Evolutionary conservation across 768 basidiomycete species (phyloP), one percentile per base, ranked within the genome.

Genomic region (Tephrocybe rancida): DNA sequence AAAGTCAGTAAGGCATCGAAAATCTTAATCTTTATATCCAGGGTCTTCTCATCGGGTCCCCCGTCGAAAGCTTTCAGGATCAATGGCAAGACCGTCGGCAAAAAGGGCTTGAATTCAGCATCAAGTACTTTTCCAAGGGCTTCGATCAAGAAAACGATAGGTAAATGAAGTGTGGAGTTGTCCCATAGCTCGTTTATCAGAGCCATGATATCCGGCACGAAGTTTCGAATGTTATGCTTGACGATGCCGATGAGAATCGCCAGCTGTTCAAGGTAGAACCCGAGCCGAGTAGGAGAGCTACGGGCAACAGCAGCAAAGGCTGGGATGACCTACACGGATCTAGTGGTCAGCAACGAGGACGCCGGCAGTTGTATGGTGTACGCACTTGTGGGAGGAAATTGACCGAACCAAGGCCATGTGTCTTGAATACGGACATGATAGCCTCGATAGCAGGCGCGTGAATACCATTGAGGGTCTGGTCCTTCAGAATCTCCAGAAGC

Each of bases 371-470:
- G n/a, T 9, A 9, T 37, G 7, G 13, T 6, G 13, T 13, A 13
- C 35, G 42, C 65, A 94, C 92, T 78, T 96, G 94, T 38, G 95
- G 91, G 19, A 99, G 72, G 73, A 97, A 98, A 1, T 90, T 83
- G 14, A 96, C 94, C 67, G 93, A 97, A 77, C 94, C 93, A 66
- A 98, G 73, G 13, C 96, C 94, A 64, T 98, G 95, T 0, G 94
- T 96, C 70, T 95, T 94, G 81, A 98, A 99, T 55, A 99, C 98
- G 42, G 93, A 88, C 92, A 98, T 97, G 61, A 99, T 89, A 1
- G 95, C 95, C 67, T 98, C 95, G 52, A 98, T 94, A 43, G 95
- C 95, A 19, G 87, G 88, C 64, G 96, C 90, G 62, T 97, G 94
- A 61, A 92, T 87, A 54, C 78, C 85, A 62, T 81, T 88, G 55